Base-by-base conservation (phyloP, 2,329 filamentous ascomycete species). In the Epichloe aotearoae region DNA sequence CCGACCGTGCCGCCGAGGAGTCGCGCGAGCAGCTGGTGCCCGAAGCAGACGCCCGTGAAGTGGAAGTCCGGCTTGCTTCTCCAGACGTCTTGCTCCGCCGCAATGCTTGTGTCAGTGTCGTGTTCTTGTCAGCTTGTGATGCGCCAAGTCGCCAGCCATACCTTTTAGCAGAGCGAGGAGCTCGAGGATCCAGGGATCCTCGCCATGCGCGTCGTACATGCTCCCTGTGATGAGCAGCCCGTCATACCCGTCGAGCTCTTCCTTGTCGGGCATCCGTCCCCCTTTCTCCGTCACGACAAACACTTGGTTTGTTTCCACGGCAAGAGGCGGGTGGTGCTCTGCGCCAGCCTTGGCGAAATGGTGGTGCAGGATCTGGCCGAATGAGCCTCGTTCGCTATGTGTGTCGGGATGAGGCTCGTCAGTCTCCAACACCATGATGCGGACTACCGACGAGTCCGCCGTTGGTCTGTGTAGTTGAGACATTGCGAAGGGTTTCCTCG, bases 21-120 rank as follows among this genome's bases (percentile, higher is more conserved):
- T 33, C 87, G 75, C 1, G 80, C 82, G 34, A 93, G 71, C 55
- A 93, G 82, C 65, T 91, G 87, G 60, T 91, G 87, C 5, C 87
- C 87, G 63, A 89, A 90, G 64, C 87, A 93, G 10, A 90, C 79
- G 2, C 86, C 86, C 17, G 89, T 77, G 36, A 90, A 67, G 36
- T 72, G 71, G 45, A 79, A 73, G 19, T 75, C 69, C 1, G 75
- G 74, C 2, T 73, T 67, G 5, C 66, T 61, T 6, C 62, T 60
- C 76, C 75, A 81, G 4, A 80, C 57, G 34, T 73, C 72, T 71
- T 37, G 40, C 11, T 11, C n/a, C 3, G 14, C 8, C 20, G 49
- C 34, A 36, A 26, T 45, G 5, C 8, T 36, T 1, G 8, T 14
- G 40, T 20, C 7, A 45, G 23, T n/a, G n/a, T n/a, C n/a, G n/a